A percentile compares a stretch with the other conserved stretches of the same genome.
phyloP scores from a whole-genome alignment of 1,284 basidiomycete species.

The Leccinum ponderosum region DNA sequence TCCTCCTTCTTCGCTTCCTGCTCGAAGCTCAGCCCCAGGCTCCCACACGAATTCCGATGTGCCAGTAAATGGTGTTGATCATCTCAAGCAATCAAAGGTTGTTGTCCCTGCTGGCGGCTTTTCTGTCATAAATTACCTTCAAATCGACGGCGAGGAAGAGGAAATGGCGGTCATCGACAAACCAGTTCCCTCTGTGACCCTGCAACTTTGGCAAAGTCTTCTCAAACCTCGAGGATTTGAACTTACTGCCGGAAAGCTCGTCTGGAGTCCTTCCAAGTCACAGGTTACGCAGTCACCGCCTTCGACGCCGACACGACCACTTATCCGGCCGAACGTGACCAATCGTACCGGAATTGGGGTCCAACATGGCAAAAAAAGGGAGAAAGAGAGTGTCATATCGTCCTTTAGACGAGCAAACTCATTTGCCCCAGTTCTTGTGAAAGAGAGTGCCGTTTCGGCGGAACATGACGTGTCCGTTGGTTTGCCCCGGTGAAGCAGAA shows the following conservation, averaged over 20 bases:
- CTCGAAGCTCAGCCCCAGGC: conserved; percentile 17
- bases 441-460: conserved; percentile 43
- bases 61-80: conserved; percentile 5
- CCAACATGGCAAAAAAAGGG: conserved; percentile 15
- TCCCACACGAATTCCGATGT: conserved; percentile 15
- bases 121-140: conserved; percentile 22
- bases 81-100: conserved; percentile 5
- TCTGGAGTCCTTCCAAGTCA: conserved; percentile 39
- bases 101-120: conserved; percentile 22
- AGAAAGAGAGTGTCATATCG: conserved; percentile 48
- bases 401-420: conserved; percentile 59
- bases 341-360: background rate
- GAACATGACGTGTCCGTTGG: conserved; percentile 29
- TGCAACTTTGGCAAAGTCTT: conserved; percentile 67
- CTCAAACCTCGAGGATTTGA: conserved; percentile 65
- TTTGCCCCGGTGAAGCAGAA: conserved; percentile 20
- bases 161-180: conserved; percentile 56
- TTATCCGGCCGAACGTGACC: background rate
- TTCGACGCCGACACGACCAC: conserved; percentile 16
- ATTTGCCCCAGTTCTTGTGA: conserved; percentile 44
- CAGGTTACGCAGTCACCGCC: conserved; percentile 23
- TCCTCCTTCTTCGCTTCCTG: conserved; percentile 9
- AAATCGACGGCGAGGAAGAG: conserved; percentile 29
- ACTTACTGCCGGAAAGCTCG: conserved; percentile 51
- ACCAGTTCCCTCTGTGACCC: conserved; percentile 56